phyloP scores from a whole-genome alignment of 1,284 basidiomycete species.

The Apiotrichum gamsii region DNA sequence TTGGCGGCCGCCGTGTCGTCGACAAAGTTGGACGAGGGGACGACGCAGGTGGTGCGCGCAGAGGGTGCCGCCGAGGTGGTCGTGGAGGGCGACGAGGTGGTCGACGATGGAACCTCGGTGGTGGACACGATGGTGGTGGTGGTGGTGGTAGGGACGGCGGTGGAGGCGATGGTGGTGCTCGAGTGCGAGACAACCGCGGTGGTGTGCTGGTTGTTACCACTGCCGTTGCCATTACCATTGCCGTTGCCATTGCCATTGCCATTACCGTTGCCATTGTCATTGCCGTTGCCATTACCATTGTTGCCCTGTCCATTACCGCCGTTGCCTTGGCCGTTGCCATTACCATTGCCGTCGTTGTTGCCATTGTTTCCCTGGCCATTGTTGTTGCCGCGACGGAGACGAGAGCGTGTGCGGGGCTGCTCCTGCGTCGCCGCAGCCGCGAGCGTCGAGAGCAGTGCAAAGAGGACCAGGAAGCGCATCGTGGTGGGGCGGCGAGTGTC shows the following conservation, averaged over 20 bases:
- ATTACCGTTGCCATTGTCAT: background rate
- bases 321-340: background rate
- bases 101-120: background rate
- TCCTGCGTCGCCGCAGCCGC: background rate
- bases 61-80: background rate
- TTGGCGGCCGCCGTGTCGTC: conserved; percentile 49
- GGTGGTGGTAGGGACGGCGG: too few species aligned
- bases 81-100: background rate
- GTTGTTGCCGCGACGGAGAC: too few species aligned
- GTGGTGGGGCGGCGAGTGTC: too few species aligned
- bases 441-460: conserved; percentile 1
- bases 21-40: conserved; percentile 20
- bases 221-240: background rate
- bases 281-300: background rate
- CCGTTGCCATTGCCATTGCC: too few species aligned
- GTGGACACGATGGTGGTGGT: too few species aligned
- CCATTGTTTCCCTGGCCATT: background rate
- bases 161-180: too few species aligned
- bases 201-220: too few species aligned
- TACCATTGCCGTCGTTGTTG: background rate
- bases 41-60: background rate
- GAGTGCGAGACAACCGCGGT: too few species aligned
- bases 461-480: conserved; percentile 3
- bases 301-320: background rate
- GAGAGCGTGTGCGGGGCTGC: too few species aligned